These are phyloP conservation scores for Annulohypoxylon moriforme DNA, from an alignment of 495 filamentous ascomycete species.

Conservation along the genomic window DNA sequence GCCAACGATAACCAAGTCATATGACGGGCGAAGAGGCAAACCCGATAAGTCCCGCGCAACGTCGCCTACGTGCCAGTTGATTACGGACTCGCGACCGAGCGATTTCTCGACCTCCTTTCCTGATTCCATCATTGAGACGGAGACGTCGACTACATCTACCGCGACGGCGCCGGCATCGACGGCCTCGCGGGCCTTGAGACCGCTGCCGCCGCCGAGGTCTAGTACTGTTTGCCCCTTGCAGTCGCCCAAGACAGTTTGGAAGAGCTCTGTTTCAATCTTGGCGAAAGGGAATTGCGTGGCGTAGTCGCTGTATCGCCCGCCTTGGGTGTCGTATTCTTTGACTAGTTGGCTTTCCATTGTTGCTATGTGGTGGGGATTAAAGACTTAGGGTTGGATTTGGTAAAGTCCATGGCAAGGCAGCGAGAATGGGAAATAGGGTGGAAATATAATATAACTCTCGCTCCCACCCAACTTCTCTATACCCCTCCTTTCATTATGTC, in stretches of 20 bases:
- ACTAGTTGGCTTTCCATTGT: not conserved
- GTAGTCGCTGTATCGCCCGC: not conserved
- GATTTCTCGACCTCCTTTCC: slow-evolving; percentile 13
- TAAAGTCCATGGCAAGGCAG: no score
- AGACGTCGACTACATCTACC: slow-evolving; percentile 51
- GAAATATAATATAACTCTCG: no score
- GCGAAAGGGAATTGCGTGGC: not conserved
- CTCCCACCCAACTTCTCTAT: no score
- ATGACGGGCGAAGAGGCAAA: slow-evolving; percentile 35
- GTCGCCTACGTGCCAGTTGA: not conserved
- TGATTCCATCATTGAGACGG: slow-evolving; percentile 43
- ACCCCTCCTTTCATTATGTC: no score
- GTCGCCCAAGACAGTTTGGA: slow-evolving; percentile 11
- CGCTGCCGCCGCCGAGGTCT: slow-evolving; percentile 54
- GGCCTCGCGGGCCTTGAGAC: slow-evolving; percentile 46
- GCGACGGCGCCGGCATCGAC: slow-evolving; percentile 41
- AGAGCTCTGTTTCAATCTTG: slow-evolving; percentile 13
- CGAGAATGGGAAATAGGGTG: not conserved
- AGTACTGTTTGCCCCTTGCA: slow-evolving; percentile 45
- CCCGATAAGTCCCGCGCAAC: not conserved
- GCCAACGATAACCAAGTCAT: slow-evolving; percentile 49
- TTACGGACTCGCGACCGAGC: not conserved
- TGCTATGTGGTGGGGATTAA: not conserved
- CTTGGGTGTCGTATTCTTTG: not conserved
- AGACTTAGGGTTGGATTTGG: not conserved